Base-by-base conservation (phyloP, 306 rosid species). In the Castanopsis chinensis region DNA sequence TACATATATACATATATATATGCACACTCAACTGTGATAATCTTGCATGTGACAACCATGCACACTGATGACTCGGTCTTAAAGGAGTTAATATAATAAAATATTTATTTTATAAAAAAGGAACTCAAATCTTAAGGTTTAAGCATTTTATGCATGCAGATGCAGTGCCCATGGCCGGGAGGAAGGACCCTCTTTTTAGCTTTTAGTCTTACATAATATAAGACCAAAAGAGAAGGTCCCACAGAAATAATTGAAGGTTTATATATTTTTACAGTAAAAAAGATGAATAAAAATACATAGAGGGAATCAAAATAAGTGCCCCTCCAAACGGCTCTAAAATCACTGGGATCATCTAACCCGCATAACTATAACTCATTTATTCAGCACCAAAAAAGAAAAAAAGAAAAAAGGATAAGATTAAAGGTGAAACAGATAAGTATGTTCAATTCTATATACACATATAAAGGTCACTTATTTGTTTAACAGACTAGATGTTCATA, bases 121-220 rank as follows among this genome's bases (percentile, higher is more conserved):
- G 32, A 59, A 7, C 12, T 23, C 14, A 3, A 72, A 61, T 55
- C 91, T 85, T 88, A 85, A 30, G 65, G 72, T 19, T 53, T 80
- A 83, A 88, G 89, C 68, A 82, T 72, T 12, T 79, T 21, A 63
- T 41, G 64, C 65, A 37, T 69, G 35, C 67, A 25, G 19, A 37
- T 37, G 45, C 45, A 37, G 11, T 37, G 11, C 45, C 45, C 7
- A 37, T 7, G 45, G 45, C 45, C 45, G 45, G 45, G 45, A 41
- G 12, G 45, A 8, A 11, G 69, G 69, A 28, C 37, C 2, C n/a
- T 61, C 28, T 61, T 60, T 59, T 59, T 11, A 59, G 52, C 28
- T 25, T 59, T 59, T 11, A 59, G 63, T 73, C 28, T 52, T 83
- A 28, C 4, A n/a, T 51, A 49, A 80, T 21, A 80, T 21, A 35